Percentiles rank a stretch among this genome's conserved stretches.
phyloP scores from a whole-genome alignment of 352 stramenopile genomes.

The Phytophthora macrochlamydospora region DNA sequence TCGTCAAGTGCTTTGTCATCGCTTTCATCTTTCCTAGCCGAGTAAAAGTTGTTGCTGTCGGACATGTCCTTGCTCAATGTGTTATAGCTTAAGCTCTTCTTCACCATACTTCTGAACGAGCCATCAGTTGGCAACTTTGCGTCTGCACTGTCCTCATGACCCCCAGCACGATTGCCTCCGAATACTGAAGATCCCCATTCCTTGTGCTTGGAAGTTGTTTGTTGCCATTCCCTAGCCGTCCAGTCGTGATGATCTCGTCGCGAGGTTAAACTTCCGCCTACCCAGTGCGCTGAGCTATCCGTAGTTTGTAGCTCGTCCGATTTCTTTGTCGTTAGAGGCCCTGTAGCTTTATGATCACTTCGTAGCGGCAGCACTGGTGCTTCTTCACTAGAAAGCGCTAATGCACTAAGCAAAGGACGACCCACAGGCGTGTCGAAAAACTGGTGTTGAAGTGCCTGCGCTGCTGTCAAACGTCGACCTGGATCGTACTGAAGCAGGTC shows the following conservation, averaged over 20 bases:
- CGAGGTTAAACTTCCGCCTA: slow-evolving; percentile 20
- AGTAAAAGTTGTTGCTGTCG: slow-evolving; percentile 18
- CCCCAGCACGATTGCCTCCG: slow-evolving; percentile 15
- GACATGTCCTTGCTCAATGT: not conserved
- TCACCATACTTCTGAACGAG: slow-evolving; percentile 4
- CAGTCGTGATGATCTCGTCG: slow-evolving; percentile 27
- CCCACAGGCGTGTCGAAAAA: slow-evolving; percentile 87
- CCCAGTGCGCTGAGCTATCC: slow-evolving; percentile 13
- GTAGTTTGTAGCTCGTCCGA: slow-evolving; percentile 5
- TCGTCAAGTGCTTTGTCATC: slow-evolving; percentile 34
- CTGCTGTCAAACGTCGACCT: slow-evolving; percentile 82
- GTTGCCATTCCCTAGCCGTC: slow-evolving; percentile 26
- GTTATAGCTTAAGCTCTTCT: slow-evolving; percentile 31
- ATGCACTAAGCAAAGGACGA: slow-evolving; percentile 43
- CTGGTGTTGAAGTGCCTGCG: slow-evolving; percentile 93
- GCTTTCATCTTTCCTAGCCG: slow-evolving; percentile 25
- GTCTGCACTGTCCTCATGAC: slow-evolving; percentile 19
- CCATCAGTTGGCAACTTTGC: slow-evolving; percentile 24
- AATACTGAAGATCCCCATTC: slow-evolving; percentile 24
- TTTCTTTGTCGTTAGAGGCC: slow-evolving; percentile 24
- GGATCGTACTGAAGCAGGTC: slow-evolving; percentile 94
- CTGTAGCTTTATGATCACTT: slow-evolving; percentile 16
- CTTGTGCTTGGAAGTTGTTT: slow-evolving; percentile 17
- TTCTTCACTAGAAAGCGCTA: slow-evolving; percentile 18
- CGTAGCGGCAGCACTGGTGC: slow-evolving; percentile 23